Percentiles rank a stretch among this genome's conserved stretches.
These are phyloP conservation scores for Trichoderma reesei DNA, from an alignment of 495 filamentous ascomycete genomes.

Conservation along the genomic window DNA sequence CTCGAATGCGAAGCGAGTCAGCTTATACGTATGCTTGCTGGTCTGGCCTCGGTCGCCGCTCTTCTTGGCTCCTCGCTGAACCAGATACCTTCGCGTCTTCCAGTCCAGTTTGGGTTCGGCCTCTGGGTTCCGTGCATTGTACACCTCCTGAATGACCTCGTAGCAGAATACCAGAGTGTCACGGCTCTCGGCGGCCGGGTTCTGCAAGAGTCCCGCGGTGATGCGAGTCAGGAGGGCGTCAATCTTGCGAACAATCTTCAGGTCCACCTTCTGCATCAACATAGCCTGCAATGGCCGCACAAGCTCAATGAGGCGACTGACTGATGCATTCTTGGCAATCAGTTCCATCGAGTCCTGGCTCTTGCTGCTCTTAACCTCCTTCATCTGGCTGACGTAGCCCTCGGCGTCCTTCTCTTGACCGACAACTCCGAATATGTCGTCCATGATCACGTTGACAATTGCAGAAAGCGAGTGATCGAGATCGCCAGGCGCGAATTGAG, in stretches of 20 bases:
- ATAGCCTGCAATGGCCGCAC: conserved; percentile 66
- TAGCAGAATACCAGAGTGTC: conserved; percentile 87
- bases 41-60: conserved; percentile 54
- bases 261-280: conserved; percentile 69
- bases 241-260: conserved; percentile 71
- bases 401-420: conserved; percentile 96
- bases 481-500: conserved; percentile 69
- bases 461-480: conserved; percentile 78
- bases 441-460: conserved; percentile 80
- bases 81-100: conserved; percentile 59
- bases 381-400: conserved; percentile 90
- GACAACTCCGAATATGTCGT: conserved; percentile 93
- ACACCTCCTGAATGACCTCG: conserved; percentile 80
- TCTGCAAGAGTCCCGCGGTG: conserved; percentile 68
- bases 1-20: conserved; percentile 78
- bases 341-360: conserved; percentile 97
- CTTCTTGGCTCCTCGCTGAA: conserved; percentile 65
- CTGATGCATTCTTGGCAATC: conserved; percentile 67
- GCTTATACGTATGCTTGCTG: conserved; percentile 69
- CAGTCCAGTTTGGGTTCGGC: conserved; percentile 42
- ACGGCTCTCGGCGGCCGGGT: conserved; percentile 61
- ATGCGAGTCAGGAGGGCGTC: conserved; percentile 84
- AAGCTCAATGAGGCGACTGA: conserved; percentile 62
- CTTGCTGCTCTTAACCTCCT: conserved; percentile 95
- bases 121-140: conserved; percentile 45